Conservation (phyloP, 208 protist genomes). For the Trypanosoma boissoni region DNA sequence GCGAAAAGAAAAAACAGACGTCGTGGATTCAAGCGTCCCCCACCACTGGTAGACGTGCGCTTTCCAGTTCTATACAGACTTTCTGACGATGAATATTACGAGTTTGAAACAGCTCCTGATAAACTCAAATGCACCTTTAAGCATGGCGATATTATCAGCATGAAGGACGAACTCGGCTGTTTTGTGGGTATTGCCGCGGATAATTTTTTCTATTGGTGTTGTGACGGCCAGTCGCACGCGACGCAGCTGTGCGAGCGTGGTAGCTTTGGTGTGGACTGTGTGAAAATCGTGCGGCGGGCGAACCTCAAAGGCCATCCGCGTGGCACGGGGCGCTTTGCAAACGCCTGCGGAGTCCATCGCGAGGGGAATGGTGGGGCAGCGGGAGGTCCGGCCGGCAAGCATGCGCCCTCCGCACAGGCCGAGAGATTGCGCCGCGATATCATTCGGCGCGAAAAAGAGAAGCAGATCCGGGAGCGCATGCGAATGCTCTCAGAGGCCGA, state of each 20-base stretch:
- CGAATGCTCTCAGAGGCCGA: slow-evolving; percentile 37
- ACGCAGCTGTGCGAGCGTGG: slow-evolving; percentile 54
- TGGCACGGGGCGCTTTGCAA: not conserved
- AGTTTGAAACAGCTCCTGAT: slow-evolving; percentile 69
- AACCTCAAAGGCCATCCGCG: slow-evolving; percentile 33
- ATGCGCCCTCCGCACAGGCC: slow-evolving; percentile 3
- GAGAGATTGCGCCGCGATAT: slow-evolving; percentile 45
- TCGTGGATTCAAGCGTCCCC: slow-evolving; percentile 57
- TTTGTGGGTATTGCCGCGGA: slow-evolving; percentile 81
- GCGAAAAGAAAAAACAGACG: slow-evolving; percentile 30
- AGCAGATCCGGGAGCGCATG: slow-evolving; percentile 25
- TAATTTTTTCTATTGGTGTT: slow-evolving; percentile 71
- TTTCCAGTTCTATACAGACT: slow-evolving; percentile 53
- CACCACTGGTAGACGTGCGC: slow-evolving; percentile 30
- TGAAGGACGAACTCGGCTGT: slow-evolving; percentile 42
- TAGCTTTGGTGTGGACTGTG: slow-evolving; percentile 58
- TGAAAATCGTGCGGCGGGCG: slow-evolving; percentile 48
- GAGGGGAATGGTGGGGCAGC: not conserved
- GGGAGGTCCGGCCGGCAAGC: slow-evolving; percentile 11
- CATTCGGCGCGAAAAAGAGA: slow-evolving; percentile 39
- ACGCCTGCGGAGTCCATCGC: not conserved
- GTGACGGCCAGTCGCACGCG: slow-evolving; percentile 50
- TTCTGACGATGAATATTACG: slow-evolving; percentile 63
- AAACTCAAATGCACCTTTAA: slow-evolving; percentile 61
- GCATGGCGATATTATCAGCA: slow-evolving; percentile 78